phyloP scores from a whole-genome alignment of 352 stramenopile species.

The Thraustochytrium sp. region DNA sequence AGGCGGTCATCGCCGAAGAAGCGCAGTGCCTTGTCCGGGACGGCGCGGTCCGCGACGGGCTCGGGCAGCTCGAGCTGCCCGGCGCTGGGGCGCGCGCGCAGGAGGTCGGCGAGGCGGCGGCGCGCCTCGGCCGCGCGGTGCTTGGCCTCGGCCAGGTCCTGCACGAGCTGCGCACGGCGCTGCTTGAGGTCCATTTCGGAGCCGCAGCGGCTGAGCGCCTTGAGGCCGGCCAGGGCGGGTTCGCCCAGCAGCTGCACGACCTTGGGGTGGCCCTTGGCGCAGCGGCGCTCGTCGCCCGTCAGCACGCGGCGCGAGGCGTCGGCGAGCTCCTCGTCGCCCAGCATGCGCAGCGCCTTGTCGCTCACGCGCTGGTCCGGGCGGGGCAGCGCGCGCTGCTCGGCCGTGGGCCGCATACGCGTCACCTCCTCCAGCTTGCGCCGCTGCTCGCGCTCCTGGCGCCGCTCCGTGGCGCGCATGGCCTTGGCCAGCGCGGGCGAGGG shows the following conservation, averaged over 20 bases:
- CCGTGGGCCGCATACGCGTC: not conserved
- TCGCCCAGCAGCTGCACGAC: constrained; percentile 5
- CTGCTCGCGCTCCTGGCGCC: not conserved
- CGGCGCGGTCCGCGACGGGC: not conserved
- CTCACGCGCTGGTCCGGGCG: not conserved
- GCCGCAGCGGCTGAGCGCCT: not conserved
- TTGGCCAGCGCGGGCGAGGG: not conserved
- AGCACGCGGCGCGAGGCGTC: not conserved
- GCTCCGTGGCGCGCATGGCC: not conserved
- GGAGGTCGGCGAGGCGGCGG: not conserved
- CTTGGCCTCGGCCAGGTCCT: not conserved
- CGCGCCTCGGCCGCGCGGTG: not conserved
- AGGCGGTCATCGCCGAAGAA: constrained; percentile 15
- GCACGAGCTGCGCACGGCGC: not conserved
- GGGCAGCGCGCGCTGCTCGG: constrained; percentile 12
- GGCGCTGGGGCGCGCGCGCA: not conserved
- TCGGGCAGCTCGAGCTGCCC: constrained; percentile 26
- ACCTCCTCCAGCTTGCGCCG: not conserved
- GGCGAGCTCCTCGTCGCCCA: constrained; percentile 14
- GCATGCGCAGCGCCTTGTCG: constrained; percentile 23
- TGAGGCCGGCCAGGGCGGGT: not conserved
- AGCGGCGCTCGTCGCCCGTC: not conserved
- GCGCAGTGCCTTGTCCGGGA: constrained; percentile 23
- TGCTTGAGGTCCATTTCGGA: not conserved
- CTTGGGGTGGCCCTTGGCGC: not conserved